Evolutionary conservation across 306 rosid genomes (phyloP), one percentile per base, ranked within the genome.

Genomic region (Fagus crenata): DNA sequence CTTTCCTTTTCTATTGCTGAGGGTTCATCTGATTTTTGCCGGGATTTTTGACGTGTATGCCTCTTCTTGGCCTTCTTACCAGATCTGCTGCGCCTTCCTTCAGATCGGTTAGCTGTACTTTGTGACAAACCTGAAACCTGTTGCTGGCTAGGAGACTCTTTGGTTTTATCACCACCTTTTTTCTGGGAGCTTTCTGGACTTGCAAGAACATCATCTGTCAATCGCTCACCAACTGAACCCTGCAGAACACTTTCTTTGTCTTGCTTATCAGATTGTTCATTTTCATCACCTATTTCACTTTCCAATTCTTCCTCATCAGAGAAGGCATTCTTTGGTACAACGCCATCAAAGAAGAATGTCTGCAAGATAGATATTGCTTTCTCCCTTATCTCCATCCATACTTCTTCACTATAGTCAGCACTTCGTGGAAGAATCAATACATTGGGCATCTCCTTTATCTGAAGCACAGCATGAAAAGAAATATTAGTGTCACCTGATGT

Each of bases 341-440:
- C 32, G 61, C 98, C 98, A 60, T 95, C 93, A 76, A 86, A 80
- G 84, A 95, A 95, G 88, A 86, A 95, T 49, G 91, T 81, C 81
- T 92, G 99, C 87, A 95, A 82, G 79, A 92, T 84, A 14, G 97
- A 89, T 76, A 95, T 84, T 31, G 96, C 87, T 92, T 95, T 92
- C 85, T 95, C 99, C 88, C 99, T 92, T 83, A 95, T 95, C 87
- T 95, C 99, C 92, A 91, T 87, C 99, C 99, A 95, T 18, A 89
- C 99, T 84, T 95, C 98, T 91, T 95, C 99, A 86, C 99, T 95
- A 72, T 92, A 95, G 89, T 95, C 97, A 39, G 99, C 97, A 89
- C 99, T 95, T 72, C 89, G 97, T 2, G 99, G 99, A 84, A 95
- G 99, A 86, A 95, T 95, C 90, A 95, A 84, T 75, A 92, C 97